Evolutionary conservation across 108 stramenopile species (phyloP).

Genomic region (Nannochloropsis oceanica): DNA sequence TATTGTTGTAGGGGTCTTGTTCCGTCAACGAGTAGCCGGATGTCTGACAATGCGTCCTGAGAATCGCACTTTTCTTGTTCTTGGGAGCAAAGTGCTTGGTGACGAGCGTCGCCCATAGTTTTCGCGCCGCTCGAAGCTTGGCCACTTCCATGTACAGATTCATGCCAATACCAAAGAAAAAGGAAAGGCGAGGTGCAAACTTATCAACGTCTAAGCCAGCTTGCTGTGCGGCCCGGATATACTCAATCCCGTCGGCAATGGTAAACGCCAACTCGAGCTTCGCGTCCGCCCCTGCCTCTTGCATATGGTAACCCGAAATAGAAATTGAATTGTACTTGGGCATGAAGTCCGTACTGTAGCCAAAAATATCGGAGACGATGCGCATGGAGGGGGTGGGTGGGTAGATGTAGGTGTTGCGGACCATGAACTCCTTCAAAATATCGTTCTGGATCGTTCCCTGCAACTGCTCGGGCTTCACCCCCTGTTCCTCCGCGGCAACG

Average conservation of each 20-base stretch:
- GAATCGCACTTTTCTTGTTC: conserved; percentile 65
- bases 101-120: conserved; percentile 76
- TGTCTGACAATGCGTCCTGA: conserved; percentile 25
- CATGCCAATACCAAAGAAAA: conserved; percentile 95
- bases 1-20: conserved; percentile 92
- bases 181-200: conserved; percentile 78
- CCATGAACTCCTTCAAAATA: conserved; percentile 95
- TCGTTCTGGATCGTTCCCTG: conserved; percentile 97
- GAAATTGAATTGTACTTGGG: conserved; percentile 83
- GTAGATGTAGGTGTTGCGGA: conserved; percentile 92
- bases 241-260: conserved; percentile 85
- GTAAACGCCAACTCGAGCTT: conserved; percentile 92
- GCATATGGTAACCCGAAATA: conserved; percentile 97
- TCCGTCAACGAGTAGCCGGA: conserved; percentile 53
- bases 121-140: conserved; percentile 75
- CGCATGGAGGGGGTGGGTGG: conserved; percentile 75
- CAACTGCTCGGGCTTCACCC: conserved; percentile 41
- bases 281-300: conserved; percentile 94
- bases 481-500: conserved; percentile 66
- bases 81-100: conserved; percentile 73
- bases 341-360: conserved; percentile 78
- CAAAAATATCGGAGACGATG: conserved; percentile 80
- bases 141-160: conserved; percentile 85
- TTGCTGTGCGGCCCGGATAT: conserved; percentile 63
- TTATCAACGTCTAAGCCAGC: conserved; percentile 80